phyloP scores from a whole-genome alignment of 2,329 filamentous ascomycete species.

The Cercospora berteroae region DNA sequence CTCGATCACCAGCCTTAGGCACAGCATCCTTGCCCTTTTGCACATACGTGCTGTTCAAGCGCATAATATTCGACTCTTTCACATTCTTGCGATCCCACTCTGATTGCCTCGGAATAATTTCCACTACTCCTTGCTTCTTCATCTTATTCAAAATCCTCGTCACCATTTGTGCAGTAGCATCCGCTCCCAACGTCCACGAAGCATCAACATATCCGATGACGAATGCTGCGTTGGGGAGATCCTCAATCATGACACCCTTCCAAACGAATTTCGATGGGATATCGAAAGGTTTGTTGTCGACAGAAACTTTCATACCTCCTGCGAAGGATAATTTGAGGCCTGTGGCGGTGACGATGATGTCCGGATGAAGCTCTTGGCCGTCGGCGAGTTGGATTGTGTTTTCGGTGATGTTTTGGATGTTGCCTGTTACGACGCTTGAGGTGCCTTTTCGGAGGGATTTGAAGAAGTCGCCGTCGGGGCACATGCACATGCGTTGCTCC shows the following conservation, averaged over 20 bases:
- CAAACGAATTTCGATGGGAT: constrained; percentile 56
- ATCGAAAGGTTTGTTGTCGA: constrained; percentile 53
- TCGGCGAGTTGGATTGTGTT: constrained; percentile 49
- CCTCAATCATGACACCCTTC: constrained; percentile 61
- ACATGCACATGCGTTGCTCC: constrained; percentile 74
- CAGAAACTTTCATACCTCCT: constrained; percentile 47
- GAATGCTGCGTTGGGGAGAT: constrained; percentile 60
- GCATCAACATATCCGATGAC: constrained; percentile 61
- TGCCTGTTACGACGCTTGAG: constrained; percentile 55
- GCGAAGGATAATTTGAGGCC: constrained; percentile 58
- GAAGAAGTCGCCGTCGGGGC: constrained; percentile 61
- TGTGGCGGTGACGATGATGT: constrained; percentile 65
- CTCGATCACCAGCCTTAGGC: constrained; percentile 49
- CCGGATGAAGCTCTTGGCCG: constrained; percentile 51
- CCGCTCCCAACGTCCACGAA: constrained; percentile 60
- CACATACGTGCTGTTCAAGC: constrained; percentile 54
- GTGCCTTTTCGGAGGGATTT: constrained; percentile 50
- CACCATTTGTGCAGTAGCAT: constrained; percentile 53
- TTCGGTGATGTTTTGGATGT: constrained; percentile 51
- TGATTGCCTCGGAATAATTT: constrained; percentile 46
- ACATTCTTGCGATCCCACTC: constrained; percentile 41
- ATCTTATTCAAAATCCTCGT: constrained; percentile 54
- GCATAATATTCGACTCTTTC: constrained; percentile 43
- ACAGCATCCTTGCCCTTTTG: constrained; percentile 43
- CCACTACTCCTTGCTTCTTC: constrained; percentile 43